Evolutionary conservation across 352 stramenopile species (phyloP), one percentile per base, ranked within the genome.

Genomic region (Phytophthora sp.): DNA sequence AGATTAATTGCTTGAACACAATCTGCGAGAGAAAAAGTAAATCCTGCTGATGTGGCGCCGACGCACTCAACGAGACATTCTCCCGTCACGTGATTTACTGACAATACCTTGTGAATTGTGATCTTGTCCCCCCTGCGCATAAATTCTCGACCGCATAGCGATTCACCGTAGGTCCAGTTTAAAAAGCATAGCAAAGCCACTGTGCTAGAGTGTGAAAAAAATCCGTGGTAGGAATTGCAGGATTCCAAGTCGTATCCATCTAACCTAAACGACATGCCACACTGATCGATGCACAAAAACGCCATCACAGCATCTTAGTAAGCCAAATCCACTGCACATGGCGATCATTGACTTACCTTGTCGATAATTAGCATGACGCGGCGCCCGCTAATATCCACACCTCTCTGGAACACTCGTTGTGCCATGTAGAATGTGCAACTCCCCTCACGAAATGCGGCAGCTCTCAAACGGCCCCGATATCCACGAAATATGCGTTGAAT

Each of bases 391-490:
- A 92, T 68, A 10, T 74, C 53, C 9, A 87, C 17, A 0, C 83
- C 83, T 26, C 83, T 78, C 41, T 92, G 79, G 39, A 77, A 92
- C 7, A 92, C 79, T 12, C 75, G 56, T 41, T 90, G 75, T 5
- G 71, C 66, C 80, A 91, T 91, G 55, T 82, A 89, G 32, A 90
- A 89, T 0, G 77, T 87, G 23, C 79, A 82, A 15, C 74, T 90
- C 5, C 83, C 83, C 28, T 90, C 81, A 27, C 80, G 69, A 38
- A 92, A 89, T 31, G 79, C 76, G 28, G 77, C 64, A 13, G 79
- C 83, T 23, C 83, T 71, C 39, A 84, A 74, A 6, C 83, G 61
- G 4, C 83, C 83, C 18, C 70, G 62, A 46, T 77, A 72, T 6
- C 83, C 83, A 3, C 83, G 77, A 48, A 82, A 84, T 0, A 86